Base-by-base conservation (phyloP, 225 moss, liverwort and hornwort genomes). In the Pseudisothecium myosuroides region DNA sequence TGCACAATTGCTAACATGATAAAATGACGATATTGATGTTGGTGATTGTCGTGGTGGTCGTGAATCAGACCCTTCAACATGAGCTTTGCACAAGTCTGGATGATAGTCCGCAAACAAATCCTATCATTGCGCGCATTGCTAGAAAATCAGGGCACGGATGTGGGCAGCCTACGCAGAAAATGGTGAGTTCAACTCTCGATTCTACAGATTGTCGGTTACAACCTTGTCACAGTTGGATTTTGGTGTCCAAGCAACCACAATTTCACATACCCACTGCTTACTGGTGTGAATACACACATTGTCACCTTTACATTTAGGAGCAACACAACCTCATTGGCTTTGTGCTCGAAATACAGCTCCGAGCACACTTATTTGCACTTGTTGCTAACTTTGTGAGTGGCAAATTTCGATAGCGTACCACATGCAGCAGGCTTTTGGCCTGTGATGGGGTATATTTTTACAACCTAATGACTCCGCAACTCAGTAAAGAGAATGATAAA, bases 91-190 rank as follows among this genome's bases (percentile, higher is more conserved):
- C 90, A 45, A 89, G 93, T 79, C 61, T 94, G 84, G 65, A 78
- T 17, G 90, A 92, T n/a, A 91, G 90, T 60, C 93, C 86, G 41
- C 94, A 94, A 91, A 93, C 93, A 67, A 94, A 94, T 62, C 93
- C 91, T 39, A 93, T 98, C 61, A 95, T 98, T 52, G 96, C 88
- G 45, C 94, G 95, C 73, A 97, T 98, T 77, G 98, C 95, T 31
- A 90, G 91, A 54, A 98, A 98, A 88, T 91, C 97, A 77, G 98
- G 98, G 61, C 98, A 98, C 50, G 98, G 98, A 89, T 97, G 95
- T 85, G 98, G 98, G 80, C 96, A 93, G 8, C 89, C 98, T 21
- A 96, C 96, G 43, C 91, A 98, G 86, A 95, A 98, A 89, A 95
- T 97, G 87, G 96, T 98, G 63, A 94, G 88, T 83, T 26, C 47